Base-by-base conservation (phyloP, 2,329 filamentous ascomycete genomes). In the Colletotrichum karsti region DNA sequence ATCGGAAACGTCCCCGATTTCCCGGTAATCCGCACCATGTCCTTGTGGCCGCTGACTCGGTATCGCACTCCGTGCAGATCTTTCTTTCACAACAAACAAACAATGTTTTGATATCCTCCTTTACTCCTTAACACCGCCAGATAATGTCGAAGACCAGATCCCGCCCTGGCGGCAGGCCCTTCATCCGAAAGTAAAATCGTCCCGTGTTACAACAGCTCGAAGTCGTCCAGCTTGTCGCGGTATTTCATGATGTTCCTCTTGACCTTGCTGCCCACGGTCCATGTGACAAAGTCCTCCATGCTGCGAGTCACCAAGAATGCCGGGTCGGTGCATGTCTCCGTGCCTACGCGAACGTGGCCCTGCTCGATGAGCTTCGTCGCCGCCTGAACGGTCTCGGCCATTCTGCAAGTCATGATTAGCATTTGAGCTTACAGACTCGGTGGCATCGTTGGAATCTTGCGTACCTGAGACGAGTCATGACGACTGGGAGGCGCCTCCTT, bases 201-300 rank as follows among this genome's bases (percentile, higher is more conserved):
- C 53, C 54, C 30, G 33, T 59, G 9, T 89, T 80, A 96, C 74
- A 97, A 83, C 77, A 98, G 83, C 83, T 98, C 95, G 77, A 97
- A 98, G 81, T 98, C 95, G 81, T 98, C 95, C 81, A 98, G 81
- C 84, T 97, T 93, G 80, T 98, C 94, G 74, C 94, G 90, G 79
- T 98, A 98, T 81, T 93, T 93, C 89, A 97, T 91, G 71, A 98
- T 97, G 77, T 94, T 96, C 77, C 92, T 89, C 91, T 97, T 97
- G 79, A 98, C 95, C 92, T 98, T 98, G 81, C 93, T 97, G 68
- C 93, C 94, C 75, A 97, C 93, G 9, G 95, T 92, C 95, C 95
- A 98, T 0, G 95, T 98, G 18, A 98, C 92, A 78, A 97, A 97
- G 81, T 98, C 95, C 82, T 98, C 95, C 87, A 97, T 93, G 69